Conservation (phyloP, 2,329 filamentous ascomycete species). For the Penicillium sp. region DNA sequence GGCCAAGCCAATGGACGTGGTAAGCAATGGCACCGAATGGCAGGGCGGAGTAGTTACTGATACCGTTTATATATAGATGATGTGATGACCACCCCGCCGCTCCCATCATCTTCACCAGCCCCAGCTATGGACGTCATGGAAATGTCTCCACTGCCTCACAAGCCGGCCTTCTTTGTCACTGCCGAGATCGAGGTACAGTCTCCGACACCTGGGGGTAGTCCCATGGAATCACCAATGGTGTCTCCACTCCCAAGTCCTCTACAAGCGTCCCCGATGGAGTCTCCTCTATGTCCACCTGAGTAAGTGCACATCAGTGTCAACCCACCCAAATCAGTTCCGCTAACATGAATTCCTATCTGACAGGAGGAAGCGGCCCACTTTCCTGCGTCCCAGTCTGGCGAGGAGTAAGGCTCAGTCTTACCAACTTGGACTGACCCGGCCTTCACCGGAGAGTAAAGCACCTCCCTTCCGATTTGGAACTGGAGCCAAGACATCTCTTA, state of each 20-base stretch:
- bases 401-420: conserved; percentile 73
- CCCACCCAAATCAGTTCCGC: conserved; percentile 4
- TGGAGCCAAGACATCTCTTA: conserved; percentile 51
- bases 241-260: conserved; percentile 40
- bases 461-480: conserved; percentile 74
- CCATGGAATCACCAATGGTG: conserved; percentile 41
- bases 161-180: conserved; percentile 62
- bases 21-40: conserved; percentile 37
- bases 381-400: conserved; percentile 71
- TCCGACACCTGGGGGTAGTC: conserved; percentile 61
- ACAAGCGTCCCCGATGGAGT: conserved; percentile 39
- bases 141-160: conserved; percentile 88
- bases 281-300: conserved; percentile 32
- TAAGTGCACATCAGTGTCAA: conserved; percentile 26
- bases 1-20: conserved; percentile 57
- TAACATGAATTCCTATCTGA: conserved; percentile 20
- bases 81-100: conserved; percentile 76
- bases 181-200: conserved; percentile 66
- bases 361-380: conserved; percentile 65
- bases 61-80: conserved; percentile 53
- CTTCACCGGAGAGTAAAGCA: conserved; percentile 62
- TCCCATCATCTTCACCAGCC: conserved; percentile 79
- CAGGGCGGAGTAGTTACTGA: conserved; percentile 17
- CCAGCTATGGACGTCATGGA: conserved; percentile 78
- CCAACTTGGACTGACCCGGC: conserved; percentile 59